Conservation (phyloP, 2,329 filamentous ascomycete species). For the Phyllosticta citrichinensis region DNA sequence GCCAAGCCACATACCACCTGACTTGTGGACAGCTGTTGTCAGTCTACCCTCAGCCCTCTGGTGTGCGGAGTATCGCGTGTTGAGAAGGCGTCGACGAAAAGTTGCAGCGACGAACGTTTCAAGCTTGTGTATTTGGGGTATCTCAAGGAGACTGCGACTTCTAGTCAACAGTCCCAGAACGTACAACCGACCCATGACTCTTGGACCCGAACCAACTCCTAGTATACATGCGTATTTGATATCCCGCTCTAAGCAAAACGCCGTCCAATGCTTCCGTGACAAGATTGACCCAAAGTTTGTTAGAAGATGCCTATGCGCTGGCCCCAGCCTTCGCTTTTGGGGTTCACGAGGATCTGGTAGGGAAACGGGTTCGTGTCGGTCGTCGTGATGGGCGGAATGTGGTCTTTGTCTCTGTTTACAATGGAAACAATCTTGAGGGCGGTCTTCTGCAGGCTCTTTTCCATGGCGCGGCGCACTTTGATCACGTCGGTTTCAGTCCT, state of each 20-base stretch:
- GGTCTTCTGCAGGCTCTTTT: constrained; percentile 75
- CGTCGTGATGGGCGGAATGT: constrained; percentile 93
- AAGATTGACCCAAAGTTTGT: background rate
- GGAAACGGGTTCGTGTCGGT: constrained; percentile 89
- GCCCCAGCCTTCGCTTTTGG: constrained; percentile 69
- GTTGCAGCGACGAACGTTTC: background rate
- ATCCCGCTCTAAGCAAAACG: constrained; percentile 6
- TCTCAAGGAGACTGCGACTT: constrained; percentile 9
- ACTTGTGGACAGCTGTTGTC: background rate
- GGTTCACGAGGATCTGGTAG: constrained; percentile 84
- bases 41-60: background rate
- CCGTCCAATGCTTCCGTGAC: constrained; percentile 1
- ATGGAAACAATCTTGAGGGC: constrained; percentile 83
- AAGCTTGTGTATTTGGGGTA: constrained; percentile 9
- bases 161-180: constrained; percentile 2
- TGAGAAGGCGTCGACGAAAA: background rate
- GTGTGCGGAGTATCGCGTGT: background rate
- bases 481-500: constrained; percentile 78
- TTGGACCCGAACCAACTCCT: constrained; percentile 4
- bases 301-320: constrained; percentile 64
- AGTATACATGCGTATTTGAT: constrained; percentile 3
- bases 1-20: background rate
- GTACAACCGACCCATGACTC: background rate
- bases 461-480: constrained; percentile 85
- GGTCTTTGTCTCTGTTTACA: constrained; percentile 82